Evolutionary conservation across 495 filamentous ascomycete species (phyloP), one percentile per base, ranked within the genome.

Genomic region (Bacidia rubella): DNA sequence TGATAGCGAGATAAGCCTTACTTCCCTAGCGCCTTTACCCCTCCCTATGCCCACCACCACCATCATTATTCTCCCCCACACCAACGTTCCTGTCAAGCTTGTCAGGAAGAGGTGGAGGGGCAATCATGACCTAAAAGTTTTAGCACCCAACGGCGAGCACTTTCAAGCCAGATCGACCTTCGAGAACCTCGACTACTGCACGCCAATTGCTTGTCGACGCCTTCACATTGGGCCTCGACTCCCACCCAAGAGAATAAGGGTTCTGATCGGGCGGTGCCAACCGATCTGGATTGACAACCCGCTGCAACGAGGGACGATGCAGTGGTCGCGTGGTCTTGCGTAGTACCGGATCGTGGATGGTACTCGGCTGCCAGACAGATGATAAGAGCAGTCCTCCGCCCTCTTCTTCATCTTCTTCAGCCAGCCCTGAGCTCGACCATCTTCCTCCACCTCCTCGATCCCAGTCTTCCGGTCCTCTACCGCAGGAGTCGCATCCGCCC

Each of bases 1-100:
- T 27, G 26, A 39, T 53, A 48, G 39, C 41, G 45, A 57, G 55
- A 57, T 57, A 54, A 57, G 50, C 50, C 25, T 46, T 52, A 42
- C 25, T 12, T 26, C 25, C 29, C 15, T 50, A 39, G 47, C 47
- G 47, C 15, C 15, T 0, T 2, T 50, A 40, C 48, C 27, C 12
- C 21, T 25, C 38, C 47, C 20, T 42, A 7, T 22, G 23, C 0
- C 23, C 23, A 21, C 39, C 27, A 43, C 26, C 7, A n/a, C 2
- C 21, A 40, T 26, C 23, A 15, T n/a, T 38, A 38, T 38, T 32
- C 47, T 10, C 15, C 4, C 47, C 15, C 5, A 12, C 21, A 11
- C 44, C 44, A 12, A 12, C 21, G 22, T 24, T 4, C 17, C 20
- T 23, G 22, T 15, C 44, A 47, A 47, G 15, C 44, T 17, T 3